These are phyloP conservation scores for Astrephomene gubernaculifera DNA, from an alignment of 139 green algal genomes.

Conservation along the genomic window DNA sequence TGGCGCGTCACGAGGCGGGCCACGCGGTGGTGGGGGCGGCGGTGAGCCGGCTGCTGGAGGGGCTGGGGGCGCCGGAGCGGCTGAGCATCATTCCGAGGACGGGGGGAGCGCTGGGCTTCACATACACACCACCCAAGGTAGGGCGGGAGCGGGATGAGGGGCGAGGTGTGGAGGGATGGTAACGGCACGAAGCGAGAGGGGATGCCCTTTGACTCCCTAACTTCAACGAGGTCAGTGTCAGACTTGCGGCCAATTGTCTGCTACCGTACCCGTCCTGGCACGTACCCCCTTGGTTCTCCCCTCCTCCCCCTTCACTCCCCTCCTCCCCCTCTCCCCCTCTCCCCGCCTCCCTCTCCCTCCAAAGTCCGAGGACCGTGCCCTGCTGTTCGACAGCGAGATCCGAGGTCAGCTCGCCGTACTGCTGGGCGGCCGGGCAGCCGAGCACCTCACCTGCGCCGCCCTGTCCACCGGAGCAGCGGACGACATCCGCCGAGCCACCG, in stretches of 20 bases:
- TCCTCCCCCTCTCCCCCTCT: neutral
- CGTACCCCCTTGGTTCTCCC: neutral
- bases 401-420: constrained; percentile 89
- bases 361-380: constrained; percentile 80
- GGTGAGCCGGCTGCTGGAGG: constrained; percentile 71
- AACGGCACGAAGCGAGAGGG: neutral
- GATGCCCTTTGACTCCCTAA: no score
- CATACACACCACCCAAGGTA: constrained; percentile 67
- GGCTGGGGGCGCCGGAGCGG: constrained; percentile 66
- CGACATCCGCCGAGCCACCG: constrained; percentile 91
- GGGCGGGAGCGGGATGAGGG: neutral
- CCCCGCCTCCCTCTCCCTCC: constrained; percentile 43
- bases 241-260: no score
- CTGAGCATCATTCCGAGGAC: constrained; percentile 90
- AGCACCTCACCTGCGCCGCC: constrained; percentile 79
- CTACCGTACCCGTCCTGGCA: no score
- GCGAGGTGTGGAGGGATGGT: neutral
- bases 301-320: neutral
- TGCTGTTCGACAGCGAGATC: constrained; percentile 93
- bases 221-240: no score
- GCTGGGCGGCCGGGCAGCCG: constrained; percentile 90
- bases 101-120: constrained; percentile 89
- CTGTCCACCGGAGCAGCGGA: constrained; percentile 77
- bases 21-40: constrained; percentile 91
- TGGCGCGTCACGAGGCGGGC: constrained; percentile 91